A percentile compares a stretch with the other conserved stretches of the same genome.
These are phyloP conservation scores for Kodamaea hsintzibuensis DNA, from an alignment of 805 yeast species.

Conservation along the genomic window DNA sequence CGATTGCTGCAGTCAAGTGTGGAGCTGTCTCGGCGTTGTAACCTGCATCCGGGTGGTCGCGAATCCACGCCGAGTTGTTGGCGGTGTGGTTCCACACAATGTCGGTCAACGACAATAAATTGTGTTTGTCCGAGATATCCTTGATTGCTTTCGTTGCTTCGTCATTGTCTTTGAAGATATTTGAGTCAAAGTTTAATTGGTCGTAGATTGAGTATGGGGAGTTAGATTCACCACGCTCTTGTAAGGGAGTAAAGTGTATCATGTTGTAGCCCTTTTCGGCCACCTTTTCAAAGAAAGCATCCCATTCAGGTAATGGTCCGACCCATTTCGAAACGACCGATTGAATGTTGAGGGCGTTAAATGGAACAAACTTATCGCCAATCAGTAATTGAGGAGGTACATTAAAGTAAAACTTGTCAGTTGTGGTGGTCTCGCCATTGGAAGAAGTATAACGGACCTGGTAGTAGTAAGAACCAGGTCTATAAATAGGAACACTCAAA, in stretches of 20 bases:
- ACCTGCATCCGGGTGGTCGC: conserved; percentile 87
- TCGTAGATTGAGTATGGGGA: conserved; percentile 93
- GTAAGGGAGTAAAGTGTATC: conserved; percentile 95
- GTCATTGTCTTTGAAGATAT: conserved; percentile 51
- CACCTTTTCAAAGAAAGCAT: conserved; percentile 57
- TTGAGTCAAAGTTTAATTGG: conserved; percentile 76
- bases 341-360: conserved; percentile 79
- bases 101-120: conserved; percentile 80
- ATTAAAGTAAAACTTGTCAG: conserved; percentile 68
- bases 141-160: conserved; percentile 57
- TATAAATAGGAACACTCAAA: conserved; percentile 59
- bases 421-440: conserved; percentile 33
- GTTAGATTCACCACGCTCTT: conserved; percentile 82
- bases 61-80: conserved; percentile 81
- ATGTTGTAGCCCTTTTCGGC: conserved; percentile 84
- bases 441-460: conserved; percentile 56
- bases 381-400: conserved; percentile 76
- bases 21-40: conserved; percentile 88
- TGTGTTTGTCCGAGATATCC: conserved; percentile 48
- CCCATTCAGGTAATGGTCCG: conserved; percentile 72
- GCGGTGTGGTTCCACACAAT: conserved; percentile 96
- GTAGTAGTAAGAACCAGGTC: conserved; percentile 80
- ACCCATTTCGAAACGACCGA: conserved; percentile 91
- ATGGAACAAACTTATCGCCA: conserved; percentile 56
- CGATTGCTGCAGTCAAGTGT: conserved; percentile 81